A percentile compares a stretch with the other conserved stretches of the same genome.
These are phyloP conservation scores for Nelumbo lutea DNA, from an alignment of 164 flowering plant genomes.

Conservation along the genomic window DNA sequence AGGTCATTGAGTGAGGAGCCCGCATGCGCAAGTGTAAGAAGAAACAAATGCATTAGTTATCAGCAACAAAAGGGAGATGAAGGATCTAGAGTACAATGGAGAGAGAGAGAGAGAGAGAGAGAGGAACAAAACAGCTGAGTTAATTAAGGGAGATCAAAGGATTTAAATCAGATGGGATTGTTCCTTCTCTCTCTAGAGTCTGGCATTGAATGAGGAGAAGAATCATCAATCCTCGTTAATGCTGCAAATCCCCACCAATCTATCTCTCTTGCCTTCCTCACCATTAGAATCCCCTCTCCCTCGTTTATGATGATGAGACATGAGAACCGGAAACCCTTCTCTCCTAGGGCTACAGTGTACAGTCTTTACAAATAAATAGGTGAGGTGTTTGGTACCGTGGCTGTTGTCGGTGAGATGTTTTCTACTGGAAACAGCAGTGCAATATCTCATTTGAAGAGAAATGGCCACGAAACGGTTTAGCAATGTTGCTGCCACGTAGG, in stretches of 20 bases:
- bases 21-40: conserved; percentile 15
- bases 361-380: too few species aligned
- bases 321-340: not conserved
- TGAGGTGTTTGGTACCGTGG: too few species aligned
- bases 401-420: too few species aligned
- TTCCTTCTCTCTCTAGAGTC: conserved; percentile 1
- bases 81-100: not conserved
- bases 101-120: conserved; percentile 9
- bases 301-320: conserved; percentile 8
- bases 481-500: too few species aligned
- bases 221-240: conserved; percentile 15
- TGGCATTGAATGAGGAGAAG: conserved; percentile 15
- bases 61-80: not conserved
- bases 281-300: conserved; percentile 9
- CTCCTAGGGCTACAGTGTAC: not conserved
- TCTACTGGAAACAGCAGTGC: too few species aligned
- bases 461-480: too few species aligned
- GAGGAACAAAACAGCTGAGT: not conserved
- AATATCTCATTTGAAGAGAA: too few species aligned
- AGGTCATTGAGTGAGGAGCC: conserved; percentile 10
- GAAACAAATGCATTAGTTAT: not conserved
- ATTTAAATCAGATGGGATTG: conserved; percentile 7
- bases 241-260: conserved; percentile 18
- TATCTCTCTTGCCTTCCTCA: conserved; percentile 29
- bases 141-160: not conserved